Evolutionary conservation across 345 rosid genomes (phyloP), one percentile per base, ranked within the genome.

Genomic region (Camelina sativa): DNA sequence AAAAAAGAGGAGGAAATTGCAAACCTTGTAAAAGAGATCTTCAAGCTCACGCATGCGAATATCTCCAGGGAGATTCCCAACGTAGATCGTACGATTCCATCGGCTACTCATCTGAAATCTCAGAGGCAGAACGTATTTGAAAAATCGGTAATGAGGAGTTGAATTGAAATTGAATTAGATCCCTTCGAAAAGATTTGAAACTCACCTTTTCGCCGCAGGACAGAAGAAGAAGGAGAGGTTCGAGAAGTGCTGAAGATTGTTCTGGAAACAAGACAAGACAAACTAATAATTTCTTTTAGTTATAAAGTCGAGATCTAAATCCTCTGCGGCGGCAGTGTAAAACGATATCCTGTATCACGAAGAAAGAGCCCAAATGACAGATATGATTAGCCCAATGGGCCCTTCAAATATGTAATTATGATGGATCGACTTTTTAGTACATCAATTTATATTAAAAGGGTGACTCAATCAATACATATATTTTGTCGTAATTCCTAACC

Each of bases 11-110:
- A 22, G 23, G 19, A 6, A 5, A 48, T 37, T 8, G 8, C 0
- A 41, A 55, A 95, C 99, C 94, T 95, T 95, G 80, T 81, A 83
- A 75, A 95, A 95, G 71, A 95, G 82, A 84, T 95, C 98, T 73
- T 92, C 96, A 10, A 95, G 91, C 78, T 92, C 99, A 69, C 90
- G 78, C 85, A 85, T 78, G 46, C 98, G 91, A 67, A 87, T 85
- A 67, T 95, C 99, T 3, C 97, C 98, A 1, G 98, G 98, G 12
- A 95, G 88, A 74, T 95, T 95, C n/a, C 99, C 98, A 2, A 91
- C 99, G 62, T 92, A 95, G 55, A 95, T 79, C 43, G 98, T 92
- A 34, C 98, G 77, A 81, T 86, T 90, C 69, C 94, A 89, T 8
- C 96, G 92, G 83, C 90, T 83, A 70, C 91, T 83, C 97, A 90